phyloP scores from a whole-genome alignment of 345 rosid genomes.

The Garcia nutans region DNA sequence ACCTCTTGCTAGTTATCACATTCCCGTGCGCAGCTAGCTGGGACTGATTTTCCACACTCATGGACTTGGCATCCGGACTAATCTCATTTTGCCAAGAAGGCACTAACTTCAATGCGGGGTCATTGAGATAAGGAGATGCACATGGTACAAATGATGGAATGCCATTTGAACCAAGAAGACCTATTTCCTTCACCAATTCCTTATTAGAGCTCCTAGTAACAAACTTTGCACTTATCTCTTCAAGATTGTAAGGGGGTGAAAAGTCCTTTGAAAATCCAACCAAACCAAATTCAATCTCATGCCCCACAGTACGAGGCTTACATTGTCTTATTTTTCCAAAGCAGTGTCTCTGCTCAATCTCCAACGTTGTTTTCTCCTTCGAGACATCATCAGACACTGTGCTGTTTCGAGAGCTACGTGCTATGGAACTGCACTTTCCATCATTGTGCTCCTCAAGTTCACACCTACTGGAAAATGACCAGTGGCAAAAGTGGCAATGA shows the following conservation, averaged over 20 bases:
- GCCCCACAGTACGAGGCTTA: constrained; percentile 8
- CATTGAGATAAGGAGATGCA: constrained; percentile 27
- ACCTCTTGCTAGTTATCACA: not conserved
- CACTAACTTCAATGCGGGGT: constrained; percentile 31
- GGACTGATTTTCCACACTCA: not conserved
- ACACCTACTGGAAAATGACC: constrained; percentile 22
- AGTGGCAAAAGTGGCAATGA: constrained; percentile 37
- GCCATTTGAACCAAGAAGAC: constrained; percentile 41
- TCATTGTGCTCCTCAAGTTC: constrained; percentile 28
- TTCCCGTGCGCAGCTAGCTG: not conserved
- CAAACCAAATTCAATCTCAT: constrained; percentile 15
- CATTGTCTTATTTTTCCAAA: constrained; percentile 4
- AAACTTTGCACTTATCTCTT: constrained; percentile 35
- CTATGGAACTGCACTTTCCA: constrained; percentile 25
- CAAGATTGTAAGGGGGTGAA: constrained; percentile 29
- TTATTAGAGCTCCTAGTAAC: constrained; percentile 27
- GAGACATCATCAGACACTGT: constrained; percentile 1
- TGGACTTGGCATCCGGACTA: constrained; percentile 9
- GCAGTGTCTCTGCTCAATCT: constrained; percentile 16
- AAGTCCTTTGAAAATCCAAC: constrained; percentile 16
- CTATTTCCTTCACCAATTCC: constrained; percentile 40
- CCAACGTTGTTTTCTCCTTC: constrained; percentile 9
- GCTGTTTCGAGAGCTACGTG: not conserved
- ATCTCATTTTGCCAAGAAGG: constrained; percentile 9
- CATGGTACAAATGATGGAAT: constrained; percentile 30